Evolutionary conservation across 2,329 filamentous ascomycete species (phyloP).

Genomic region (Sarocladium strictum): DNA sequence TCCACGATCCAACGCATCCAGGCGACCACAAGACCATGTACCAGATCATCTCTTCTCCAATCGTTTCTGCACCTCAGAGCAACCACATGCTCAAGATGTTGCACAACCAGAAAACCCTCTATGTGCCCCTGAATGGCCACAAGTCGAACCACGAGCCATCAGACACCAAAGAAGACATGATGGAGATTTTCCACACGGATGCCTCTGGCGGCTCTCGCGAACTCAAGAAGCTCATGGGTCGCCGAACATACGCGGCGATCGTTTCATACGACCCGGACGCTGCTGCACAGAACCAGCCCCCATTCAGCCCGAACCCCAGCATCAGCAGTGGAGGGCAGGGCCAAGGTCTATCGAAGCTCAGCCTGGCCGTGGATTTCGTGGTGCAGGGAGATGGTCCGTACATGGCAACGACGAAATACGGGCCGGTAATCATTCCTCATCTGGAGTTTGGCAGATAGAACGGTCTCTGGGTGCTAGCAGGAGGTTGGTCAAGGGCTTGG

Average conservation of each 20-base stretch:
- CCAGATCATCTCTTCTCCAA: conserved; percentile 87
- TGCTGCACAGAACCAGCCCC: conserved; percentile 35
- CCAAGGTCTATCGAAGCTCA: conserved; percentile 59
- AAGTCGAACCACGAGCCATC: conserved; percentile 66
- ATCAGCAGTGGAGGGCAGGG: conserved; percentile 24
- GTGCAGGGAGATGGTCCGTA: conserved; percentile 86
- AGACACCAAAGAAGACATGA: conserved; percentile 99
- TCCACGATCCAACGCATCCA: conserved; percentile 89
- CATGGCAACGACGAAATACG: conserved; percentile 85
- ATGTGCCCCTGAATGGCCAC: conserved; percentile 83
- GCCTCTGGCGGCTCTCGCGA: conserved; percentile 78
- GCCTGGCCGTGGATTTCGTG: conserved; percentile 91
- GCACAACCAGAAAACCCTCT: conserved; percentile 90
- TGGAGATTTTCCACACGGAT: conserved; percentile 97
- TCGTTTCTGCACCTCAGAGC: conserved; percentile 82
- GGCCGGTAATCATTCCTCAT: conserved; percentile 89
- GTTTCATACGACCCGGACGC: conserved; percentile 91
- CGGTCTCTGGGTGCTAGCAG: not conserved
- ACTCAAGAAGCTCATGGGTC: conserved; percentile 85
- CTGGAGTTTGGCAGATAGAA: conserved; percentile 64
- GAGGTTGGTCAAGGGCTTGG: not conserved
- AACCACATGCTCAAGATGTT: conserved; percentile 87
- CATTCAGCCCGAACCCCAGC: conserved; percentile 32
- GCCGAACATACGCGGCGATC: conserved; percentile 86
- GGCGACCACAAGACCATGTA: conserved; percentile 99